Percentiles rank a stretch among this genome's conserved stretches.
Conservation (phyloP, 352 stramenopile genomes). For the Phytophthora capsici region DNA sequence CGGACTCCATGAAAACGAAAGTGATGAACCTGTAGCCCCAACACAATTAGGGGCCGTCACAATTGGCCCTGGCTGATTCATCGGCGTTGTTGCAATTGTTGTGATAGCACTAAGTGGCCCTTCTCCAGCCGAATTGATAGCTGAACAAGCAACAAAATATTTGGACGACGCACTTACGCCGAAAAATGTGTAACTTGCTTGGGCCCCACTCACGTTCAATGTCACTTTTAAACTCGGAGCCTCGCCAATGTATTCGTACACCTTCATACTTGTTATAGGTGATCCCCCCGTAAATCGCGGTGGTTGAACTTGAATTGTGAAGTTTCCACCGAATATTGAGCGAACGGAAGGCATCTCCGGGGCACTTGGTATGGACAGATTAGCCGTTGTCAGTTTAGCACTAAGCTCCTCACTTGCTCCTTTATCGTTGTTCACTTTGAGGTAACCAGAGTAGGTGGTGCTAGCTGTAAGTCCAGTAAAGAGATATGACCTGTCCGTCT, state of each 20-base stretch:
- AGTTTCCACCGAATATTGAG: slow-evolving; percentile 61
- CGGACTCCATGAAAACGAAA: slow-evolving; percentile 42
- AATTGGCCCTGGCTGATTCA: slow-evolving; percentile 48
- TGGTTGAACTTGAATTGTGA: slow-evolving; percentile 50
- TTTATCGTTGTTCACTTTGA: slow-evolving; percentile 44
- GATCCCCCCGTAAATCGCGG: slow-evolving; percentile 57
- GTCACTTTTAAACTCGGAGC: slow-evolving; percentile 26
- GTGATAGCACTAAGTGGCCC: slow-evolving; percentile 28
- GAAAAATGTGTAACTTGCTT: slow-evolving; percentile 35
- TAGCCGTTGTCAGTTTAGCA: slow-evolving; percentile 32
- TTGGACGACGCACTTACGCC: slow-evolving; percentile 35
- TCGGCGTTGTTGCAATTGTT: slow-evolving; percentile 36
- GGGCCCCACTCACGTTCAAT: slow-evolving; percentile 10
- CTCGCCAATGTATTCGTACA: slow-evolving; percentile 48
- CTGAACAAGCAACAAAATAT: slow-evolving; percentile 50
- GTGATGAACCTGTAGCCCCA: slow-evolving; percentile 39
- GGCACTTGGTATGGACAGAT: slow-evolving; percentile 23
- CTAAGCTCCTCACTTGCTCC: slow-evolving; percentile 35
- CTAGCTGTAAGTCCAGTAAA: slow-evolving; percentile 48
- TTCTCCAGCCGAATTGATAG: slow-evolving; percentile 50
- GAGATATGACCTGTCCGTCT: slow-evolving; percentile 20
- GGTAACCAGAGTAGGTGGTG: slow-evolving; percentile 40
- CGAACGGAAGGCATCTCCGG: slow-evolving; percentile 37
- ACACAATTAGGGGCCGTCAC: slow-evolving; percentile 31
- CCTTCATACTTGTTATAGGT: slow-evolving; percentile 37